Evolutionary conservation across 2,329 filamentous ascomycete species (phyloP).

Genomic region (Alternaria tenuissima): DNA sequence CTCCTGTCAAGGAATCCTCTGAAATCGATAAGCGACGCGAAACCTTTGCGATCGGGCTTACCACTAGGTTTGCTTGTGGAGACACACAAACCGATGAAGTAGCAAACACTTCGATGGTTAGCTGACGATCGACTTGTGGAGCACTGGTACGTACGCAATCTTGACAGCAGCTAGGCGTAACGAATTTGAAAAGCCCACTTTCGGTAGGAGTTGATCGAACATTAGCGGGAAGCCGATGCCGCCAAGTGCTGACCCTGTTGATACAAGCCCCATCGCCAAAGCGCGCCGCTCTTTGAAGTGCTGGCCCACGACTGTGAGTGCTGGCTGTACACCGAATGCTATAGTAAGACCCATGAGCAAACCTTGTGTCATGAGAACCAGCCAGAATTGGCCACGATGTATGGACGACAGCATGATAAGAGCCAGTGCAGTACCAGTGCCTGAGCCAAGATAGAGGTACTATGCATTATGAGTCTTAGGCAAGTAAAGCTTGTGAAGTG

Average conservation of each 20-base stretch:
- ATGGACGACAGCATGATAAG: conserved; percentile 39
- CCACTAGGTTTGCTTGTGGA: conserved; percentile 36
- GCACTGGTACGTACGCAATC: conserved; percentile 26
- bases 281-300: conserved; percentile 56
- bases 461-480: conserved; percentile 18
- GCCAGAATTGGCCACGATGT: conserved; percentile 45
- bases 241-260: conserved; percentile 51
- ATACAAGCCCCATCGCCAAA: conserved; percentile 54
- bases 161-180: conserved; percentile 69
- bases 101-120: conserved; percentile 57
- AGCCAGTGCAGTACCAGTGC: conserved; percentile 27
- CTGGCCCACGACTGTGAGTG: conserved; percentile 52
- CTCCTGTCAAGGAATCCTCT: conserved; percentile 43
- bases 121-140: not conserved
- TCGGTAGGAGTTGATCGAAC: conserved; percentile 63
- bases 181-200: conserved; percentile 68
- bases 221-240: conserved; percentile 66
- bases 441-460: conserved; percentile 41
- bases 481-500: conserved; percentile 8
- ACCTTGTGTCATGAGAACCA: conserved; percentile 57
- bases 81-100: conserved; percentile 47
- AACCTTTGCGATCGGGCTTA: conserved; percentile 29
- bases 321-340: conserved; percentile 54
- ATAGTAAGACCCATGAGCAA: conserved; percentile 55
- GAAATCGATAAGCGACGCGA: conserved; percentile 42